Conservation (phyloP, 805 yeast species). For the Saturnispora kantuleensis region DNA sequence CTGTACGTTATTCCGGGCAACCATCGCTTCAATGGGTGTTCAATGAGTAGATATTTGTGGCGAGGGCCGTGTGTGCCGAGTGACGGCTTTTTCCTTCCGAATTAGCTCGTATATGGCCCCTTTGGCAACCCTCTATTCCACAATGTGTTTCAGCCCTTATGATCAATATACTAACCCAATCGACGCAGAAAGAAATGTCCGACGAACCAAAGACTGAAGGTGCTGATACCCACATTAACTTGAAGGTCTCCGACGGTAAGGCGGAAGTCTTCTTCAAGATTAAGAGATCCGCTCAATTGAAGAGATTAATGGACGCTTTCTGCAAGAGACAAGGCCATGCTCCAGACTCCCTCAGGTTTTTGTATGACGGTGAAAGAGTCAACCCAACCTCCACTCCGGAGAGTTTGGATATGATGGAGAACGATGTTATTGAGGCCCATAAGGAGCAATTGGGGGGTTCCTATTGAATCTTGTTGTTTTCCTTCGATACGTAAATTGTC, state of each 20-base stretch:
- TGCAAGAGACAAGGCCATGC: slow-evolving; percentile 96
- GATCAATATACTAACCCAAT: background rate
- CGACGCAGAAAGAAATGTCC: slow-evolving; percentile 17
- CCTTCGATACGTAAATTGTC: background rate
- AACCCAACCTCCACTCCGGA: slow-evolving; percentile 87
- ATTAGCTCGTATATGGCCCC: too few relatives aligned
- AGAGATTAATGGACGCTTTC: slow-evolving; percentile 93
- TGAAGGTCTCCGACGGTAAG: slow-evolving; percentile 88
- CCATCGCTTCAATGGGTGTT: too few relatives aligned
- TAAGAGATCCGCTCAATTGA: slow-evolving; percentile 83
- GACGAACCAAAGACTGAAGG: slow-evolving; percentile 45
- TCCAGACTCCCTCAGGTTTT: slow-evolving; percentile 70
- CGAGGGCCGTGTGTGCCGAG: too few relatives aligned
- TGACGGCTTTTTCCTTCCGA: too few relatives aligned
- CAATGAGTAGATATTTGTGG: too few relatives aligned
- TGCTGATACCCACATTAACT: slow-evolving; percentile 55
- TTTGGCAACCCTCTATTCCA: too few relatives aligned
- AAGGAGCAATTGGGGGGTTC: slow-evolving; percentile 82
- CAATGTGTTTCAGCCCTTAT: background rate
- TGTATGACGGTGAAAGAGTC: slow-evolving; percentile 89
- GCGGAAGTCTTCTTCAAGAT: slow-evolving; percentile 95
- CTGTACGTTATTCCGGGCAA: too few relatives aligned
- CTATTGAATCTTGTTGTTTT: slow-evolving; percentile 3
- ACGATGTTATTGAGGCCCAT: slow-evolving; percentile 94
- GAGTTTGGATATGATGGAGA: slow-evolving; percentile 86